Base-by-base conservation (phyloP, 371 early-diverging fungal genomes). In the Mucor piriformis region DNA sequence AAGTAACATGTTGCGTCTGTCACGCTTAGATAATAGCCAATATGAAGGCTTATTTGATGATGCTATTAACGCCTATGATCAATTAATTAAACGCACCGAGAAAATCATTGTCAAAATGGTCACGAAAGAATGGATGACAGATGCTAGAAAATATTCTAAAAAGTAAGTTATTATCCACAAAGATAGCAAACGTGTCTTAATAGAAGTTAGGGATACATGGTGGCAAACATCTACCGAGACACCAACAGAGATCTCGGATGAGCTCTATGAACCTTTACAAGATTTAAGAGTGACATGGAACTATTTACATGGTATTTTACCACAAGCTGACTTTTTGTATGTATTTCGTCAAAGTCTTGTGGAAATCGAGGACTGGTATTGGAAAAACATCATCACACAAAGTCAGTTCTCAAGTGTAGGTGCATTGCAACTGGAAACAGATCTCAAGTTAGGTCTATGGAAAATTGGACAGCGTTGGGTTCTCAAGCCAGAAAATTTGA, bases 321-420 rank as follows among this genome's bases (percentile, higher is more conserved):
- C 89, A 0, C 50, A 69, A 23, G 24, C 69, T 6, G 61, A 79
- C n/a, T 83, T 84, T 50, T 67, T 79, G 18, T 18, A 16, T 2
- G 21, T 89, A 0, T 80, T 78, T 46, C 73, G 76, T 7, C 69
- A 74, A 10, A 57, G 86, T 1, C 68, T 83, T 0, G 37, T 59
- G 20, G 85, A 82, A 24, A 73, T 91, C 21, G 86, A 88, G 58
- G 87, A 87, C 5, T 85, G 84, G 70, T 69, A 88, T 32, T 83
- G 86, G 83, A 70, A 76, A 12, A 65, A 82, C 54, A 66, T 88
- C 11, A 72, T 89, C 6, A 73, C 83, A 23, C 71, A 71, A 40
- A 83, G 81, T 43, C 84, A 83, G 27, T 87, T 91, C 55, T 79
- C 84, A 3, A 65, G 59, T 16, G 50, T 67, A 8, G 89, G 86